Evolutionary conservation across 768 basidiomycete species (phyloP), one percentile per base, ranked within the genome.

Genomic region (Tulasnella calospora): DNA sequence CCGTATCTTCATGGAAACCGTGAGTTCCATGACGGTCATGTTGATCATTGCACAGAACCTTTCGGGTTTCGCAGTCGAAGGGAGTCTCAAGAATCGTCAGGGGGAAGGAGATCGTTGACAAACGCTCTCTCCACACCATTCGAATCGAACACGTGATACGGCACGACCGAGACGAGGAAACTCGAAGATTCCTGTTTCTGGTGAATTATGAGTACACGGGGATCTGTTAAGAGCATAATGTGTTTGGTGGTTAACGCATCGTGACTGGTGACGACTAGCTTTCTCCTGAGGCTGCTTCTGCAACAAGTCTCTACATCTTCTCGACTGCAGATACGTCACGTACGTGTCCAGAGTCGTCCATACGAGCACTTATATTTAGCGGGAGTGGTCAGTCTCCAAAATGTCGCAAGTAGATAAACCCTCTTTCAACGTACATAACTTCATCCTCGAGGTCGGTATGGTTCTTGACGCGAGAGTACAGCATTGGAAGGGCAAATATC

Each of bases 401-500:
- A 8, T 67, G 19, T 46, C 67, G 10, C 41, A 19, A 44, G 40
- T 35, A 47, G 55, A 41, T 17, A 73, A 13, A 13, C 4, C 51
- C 38, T 76, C 35, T 4, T 51, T 13, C 30, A 19, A 86, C 89
- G 82, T 81, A 92, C 90, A 88, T 81, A 21, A 84, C 83, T 80
- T 89, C 89, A 67, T 91, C 90, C 35, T 86, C 86, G 13, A 86
- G 57, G 13, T 89, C 89, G 1, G 88, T 76, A 35, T 41, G 69
- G 71, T 93, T 87, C 82, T 87, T 90, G 81, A 93, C 90, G 46
- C 92, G 90, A 74, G 89, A 84, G 81, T 92, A 86, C 44, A 93
- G 89, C 92, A 93, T 92, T 10, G 91, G 92, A 44, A 92, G 84
- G n/a, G 90, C 89, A 79, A 88, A 91, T 70, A 90, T 44, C 23